Conservation (phyloP, 495 filamentous ascomycete species). For the Aspergillus nanangensis region DNA sequence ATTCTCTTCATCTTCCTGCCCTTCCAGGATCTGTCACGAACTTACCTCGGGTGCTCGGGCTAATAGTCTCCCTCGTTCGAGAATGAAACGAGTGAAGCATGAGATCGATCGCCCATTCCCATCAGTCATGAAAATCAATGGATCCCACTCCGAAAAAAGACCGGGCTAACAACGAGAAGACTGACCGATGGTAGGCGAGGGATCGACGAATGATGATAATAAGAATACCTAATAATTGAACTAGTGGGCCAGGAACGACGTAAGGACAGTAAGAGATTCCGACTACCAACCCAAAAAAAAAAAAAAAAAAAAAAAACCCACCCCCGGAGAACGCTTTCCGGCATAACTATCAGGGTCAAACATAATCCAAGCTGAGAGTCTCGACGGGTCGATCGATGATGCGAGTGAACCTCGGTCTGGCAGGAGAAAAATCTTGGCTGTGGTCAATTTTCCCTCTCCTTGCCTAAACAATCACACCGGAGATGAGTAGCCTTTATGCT, state of each 20-base stretch:
- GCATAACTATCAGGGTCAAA: neutral
- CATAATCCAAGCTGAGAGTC: neutral
- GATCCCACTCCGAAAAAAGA: neutral
- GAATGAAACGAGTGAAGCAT: neutral
- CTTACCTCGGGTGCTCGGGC: slow-evolving; percentile 22
- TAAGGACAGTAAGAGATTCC: neutral
- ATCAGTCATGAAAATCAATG: neutral
- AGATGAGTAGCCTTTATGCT: no score
- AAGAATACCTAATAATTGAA: neutral
- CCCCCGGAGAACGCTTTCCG: slow-evolving; percentile 17
- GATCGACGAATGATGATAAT: no score
- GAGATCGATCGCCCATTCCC: neutral
- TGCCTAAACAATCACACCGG: no score
- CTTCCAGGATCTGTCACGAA: neutral
- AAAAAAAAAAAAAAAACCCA: slow-evolving; percentile 5
- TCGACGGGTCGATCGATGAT: no score
- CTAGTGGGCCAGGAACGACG: neutral
- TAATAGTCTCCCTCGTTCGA: slow-evolving; percentile 5
- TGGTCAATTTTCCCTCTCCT: no score
- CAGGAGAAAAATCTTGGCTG: no score
- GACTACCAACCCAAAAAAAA: neutral
- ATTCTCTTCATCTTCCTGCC: neutral
- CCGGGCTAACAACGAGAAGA: neutral
- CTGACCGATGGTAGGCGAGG: slow-evolving; percentile 10
- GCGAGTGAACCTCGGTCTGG: neutral